phyloP scores from a whole-genome alignment of 139 green algal genomes.

The Volvox africanus region DNA sequence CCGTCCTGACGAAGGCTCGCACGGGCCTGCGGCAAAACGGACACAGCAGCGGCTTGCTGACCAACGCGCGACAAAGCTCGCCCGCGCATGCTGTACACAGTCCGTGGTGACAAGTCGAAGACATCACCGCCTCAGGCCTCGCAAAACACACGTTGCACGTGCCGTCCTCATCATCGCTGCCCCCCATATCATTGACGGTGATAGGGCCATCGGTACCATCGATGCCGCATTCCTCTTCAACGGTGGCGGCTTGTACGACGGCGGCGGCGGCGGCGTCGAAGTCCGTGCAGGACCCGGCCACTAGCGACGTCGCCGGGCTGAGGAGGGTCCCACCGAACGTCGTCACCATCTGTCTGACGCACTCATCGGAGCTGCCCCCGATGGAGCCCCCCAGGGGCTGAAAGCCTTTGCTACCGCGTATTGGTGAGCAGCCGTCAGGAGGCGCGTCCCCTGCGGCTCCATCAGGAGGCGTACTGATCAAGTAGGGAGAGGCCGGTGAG shows the following conservation, averaged over 20 bases:
- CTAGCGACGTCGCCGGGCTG: background rate
- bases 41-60: slow-evolving; percentile 27
- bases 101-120: background rate
- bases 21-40: slow-evolving; percentile 30
- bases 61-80: background rate
- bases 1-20: background rate
- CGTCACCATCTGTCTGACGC: background rate
- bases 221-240: background rate
- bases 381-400: background rate
- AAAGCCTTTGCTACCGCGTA: no score
- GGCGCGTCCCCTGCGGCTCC: background rate
- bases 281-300: background rate
- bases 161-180: slow-evolving; percentile 6
- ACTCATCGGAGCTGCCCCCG: background rate
- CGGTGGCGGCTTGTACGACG: background rate
- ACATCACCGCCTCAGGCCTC: slow-evolving; percentile 2
- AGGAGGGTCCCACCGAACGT: background rate
- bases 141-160: slow-evolving; percentile 26
- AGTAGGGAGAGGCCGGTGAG: background rate
- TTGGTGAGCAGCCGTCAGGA: background rate
- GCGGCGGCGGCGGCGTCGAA: slow-evolving; percentile 10
- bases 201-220: background rate
- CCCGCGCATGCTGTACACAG: slow-evolving; percentile 20
- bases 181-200: no score
- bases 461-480: background rate